Evolutionary conservation across 2,329 filamentous ascomycete species (phyloP).

Genomic region (Fusarium agapanthi): DNA sequence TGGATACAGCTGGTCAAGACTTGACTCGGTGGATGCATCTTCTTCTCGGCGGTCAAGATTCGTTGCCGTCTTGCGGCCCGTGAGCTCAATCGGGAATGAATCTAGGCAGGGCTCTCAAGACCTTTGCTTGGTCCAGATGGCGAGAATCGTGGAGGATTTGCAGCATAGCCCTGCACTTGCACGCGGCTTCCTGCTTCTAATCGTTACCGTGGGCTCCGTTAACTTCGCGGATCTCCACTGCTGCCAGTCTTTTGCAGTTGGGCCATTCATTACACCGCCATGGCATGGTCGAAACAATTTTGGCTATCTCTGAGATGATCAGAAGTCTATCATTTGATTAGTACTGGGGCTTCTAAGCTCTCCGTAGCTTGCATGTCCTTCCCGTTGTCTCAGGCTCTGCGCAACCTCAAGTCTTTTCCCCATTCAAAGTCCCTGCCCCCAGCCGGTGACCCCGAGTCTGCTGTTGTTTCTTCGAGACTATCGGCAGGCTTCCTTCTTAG

Average conservation of each 20-base stretch:
- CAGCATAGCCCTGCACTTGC: slow-evolving; percentile 38
- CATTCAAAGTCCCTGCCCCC: slow-evolving; percentile 41
- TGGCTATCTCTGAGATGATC: slow-evolving; percentile 20
- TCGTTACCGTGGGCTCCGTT: slow-evolving; percentile 33
- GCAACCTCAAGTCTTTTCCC: slow-evolving; percentile 46
- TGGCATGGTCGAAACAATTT: slow-evolving; percentile 18
- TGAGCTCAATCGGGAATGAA: slow-evolving; percentile 33
- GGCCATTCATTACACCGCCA: slow-evolving; percentile 26
- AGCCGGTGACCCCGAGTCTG: slow-evolving; percentile 42
- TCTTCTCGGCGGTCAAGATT: slow-evolving; percentile 21
- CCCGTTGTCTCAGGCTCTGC: slow-evolving; percentile 56
- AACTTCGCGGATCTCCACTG: slow-evolving; percentile 22
- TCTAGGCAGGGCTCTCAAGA: slow-evolving; percentile 18
- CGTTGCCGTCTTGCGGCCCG: slow-evolving; percentile 30
- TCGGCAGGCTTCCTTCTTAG: slow-evolving; percentile 38
- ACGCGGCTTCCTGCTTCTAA: slow-evolving; percentile 45
- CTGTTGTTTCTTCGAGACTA: slow-evolving; percentile 36
- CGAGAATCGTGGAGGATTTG: slow-evolving; percentile 35
- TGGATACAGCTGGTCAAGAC: slow-evolving; percentile 15
- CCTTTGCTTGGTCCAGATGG: slow-evolving; percentile 44
- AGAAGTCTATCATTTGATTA: slow-evolving; percentile 34
- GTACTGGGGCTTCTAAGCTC: slow-evolving; percentile 43
- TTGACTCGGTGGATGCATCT: slow-evolving; percentile 22
- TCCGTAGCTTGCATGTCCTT: slow-evolving; percentile 50
- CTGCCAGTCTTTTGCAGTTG: slow-evolving; percentile 15